Evolutionary conservation across 2,329 filamentous ascomycete species (phyloP).

Genomic region (Dothiorella sarmentorum): DNA sequence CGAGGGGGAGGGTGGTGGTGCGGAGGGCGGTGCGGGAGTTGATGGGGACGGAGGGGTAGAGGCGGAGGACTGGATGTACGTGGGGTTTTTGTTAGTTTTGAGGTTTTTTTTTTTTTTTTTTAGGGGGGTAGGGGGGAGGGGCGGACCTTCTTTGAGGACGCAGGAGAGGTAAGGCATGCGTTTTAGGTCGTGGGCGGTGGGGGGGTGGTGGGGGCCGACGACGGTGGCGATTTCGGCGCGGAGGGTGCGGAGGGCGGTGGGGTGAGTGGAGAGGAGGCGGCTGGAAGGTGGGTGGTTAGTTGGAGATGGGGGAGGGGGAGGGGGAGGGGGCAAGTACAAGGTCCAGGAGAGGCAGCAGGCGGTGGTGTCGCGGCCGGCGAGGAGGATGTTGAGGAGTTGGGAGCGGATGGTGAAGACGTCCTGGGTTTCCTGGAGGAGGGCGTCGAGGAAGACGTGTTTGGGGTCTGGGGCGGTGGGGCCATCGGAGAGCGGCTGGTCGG

Average conservation of each 20-base stretch:
- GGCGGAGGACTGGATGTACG: constrained; percentile 36
- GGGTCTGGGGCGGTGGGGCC: no score
- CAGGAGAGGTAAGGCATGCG: constrained; percentile 58
- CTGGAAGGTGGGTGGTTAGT: not conserved
- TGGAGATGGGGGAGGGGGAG: no score
- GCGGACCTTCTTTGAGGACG: constrained; percentile 55
- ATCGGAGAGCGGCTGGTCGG: not conserved
- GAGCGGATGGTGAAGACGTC: constrained; percentile 48
- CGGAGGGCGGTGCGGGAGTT: constrained; percentile 49
- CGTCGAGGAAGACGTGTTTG: constrained; percentile 50
- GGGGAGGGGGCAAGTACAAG: not conserved
- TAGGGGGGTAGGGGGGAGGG: no score
- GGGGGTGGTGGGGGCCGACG: constrained; percentile 36
- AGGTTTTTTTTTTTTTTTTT: no score
- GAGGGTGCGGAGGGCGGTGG: not conserved
- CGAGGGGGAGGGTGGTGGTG: constrained; percentile 51
- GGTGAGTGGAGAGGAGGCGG: not conserved
- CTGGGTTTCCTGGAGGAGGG: constrained; percentile 44
- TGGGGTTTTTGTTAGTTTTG: no score
- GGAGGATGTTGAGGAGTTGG: constrained; percentile 50
- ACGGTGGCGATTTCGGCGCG: not conserved
- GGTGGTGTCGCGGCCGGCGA: constrained; percentile 55
- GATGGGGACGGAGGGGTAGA: constrained; percentile 53
- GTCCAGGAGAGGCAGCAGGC: constrained; percentile 42
- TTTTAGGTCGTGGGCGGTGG: constrained; percentile 57